Evolutionary conservation across 495 filamentous ascomycete species (phyloP), one percentile per base, ranked within the genome.

Genomic region (Terfezia boudieri): DNA sequence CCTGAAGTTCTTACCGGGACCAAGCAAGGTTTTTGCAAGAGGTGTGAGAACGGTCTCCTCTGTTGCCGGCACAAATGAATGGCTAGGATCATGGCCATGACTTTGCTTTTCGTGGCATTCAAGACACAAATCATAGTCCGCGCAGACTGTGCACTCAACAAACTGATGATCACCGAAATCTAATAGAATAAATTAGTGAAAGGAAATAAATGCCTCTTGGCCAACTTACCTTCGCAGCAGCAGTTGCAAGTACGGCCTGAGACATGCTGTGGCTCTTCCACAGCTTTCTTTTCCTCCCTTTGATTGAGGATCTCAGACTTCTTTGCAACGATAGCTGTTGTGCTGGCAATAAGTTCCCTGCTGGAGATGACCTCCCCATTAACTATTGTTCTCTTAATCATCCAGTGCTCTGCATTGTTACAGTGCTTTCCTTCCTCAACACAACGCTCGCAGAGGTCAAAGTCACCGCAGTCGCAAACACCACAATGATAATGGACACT

Each of bases 401-500:
- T 71, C 86, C 86, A 95, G 71, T 99, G 90, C 53, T 74, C 72
- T 12, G 79, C 75, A 49, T 77, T 77, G 51, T 75, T 76, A 71
- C 92, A 99, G 38, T 81, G 75, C 26, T 80, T 73, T 56, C 87
- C 86, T 35, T 70, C 69, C 49, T 78, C 73, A 41, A 94, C 77
- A 66, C 90, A 99, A 35, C 71, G 65, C 54, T 76, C 74, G 70
- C 90, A 99, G 51, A 99, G 77, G 61, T 99, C 90, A 62, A 86
- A 99, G 67, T 99, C 92, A 35, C 90, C 90, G 53, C 81, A 73
- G 58, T 94, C 84, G 67, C 92, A 99, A 54, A 79, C 82, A 61
- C 83, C 82, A 71, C 90, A 99, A 69, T 99, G 90, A 66, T 84
- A 99, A 64, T 99, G 90, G 22, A 75, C 76, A 59, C 86, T 78